Conservation (phyloP, 2,329 filamentous ascomycete genomes). For the Ophiostoma tasmaniense region DNA sequence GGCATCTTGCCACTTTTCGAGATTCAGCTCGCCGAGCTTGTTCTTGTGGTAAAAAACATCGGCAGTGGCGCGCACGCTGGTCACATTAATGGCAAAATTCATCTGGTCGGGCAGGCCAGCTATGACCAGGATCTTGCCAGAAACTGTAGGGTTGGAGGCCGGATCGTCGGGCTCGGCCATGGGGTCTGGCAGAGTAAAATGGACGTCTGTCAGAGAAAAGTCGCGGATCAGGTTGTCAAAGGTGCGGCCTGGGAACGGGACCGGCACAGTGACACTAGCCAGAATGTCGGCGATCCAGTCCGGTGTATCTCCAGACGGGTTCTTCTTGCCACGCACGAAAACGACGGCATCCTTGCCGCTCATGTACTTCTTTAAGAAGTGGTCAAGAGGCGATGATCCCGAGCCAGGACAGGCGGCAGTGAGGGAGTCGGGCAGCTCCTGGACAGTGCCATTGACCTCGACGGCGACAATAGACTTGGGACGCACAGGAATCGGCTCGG, state of each 20-base stretch:
- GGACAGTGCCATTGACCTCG: conserved; percentile 63
- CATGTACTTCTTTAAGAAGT: conserved; percentile 72
- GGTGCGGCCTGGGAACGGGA: conserved; percentile 73
- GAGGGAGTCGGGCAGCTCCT: conserved; percentile 63
- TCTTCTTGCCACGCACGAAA: conserved; percentile 71
- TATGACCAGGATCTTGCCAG: conserved; percentile 71
- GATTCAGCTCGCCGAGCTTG: conserved; percentile 72
- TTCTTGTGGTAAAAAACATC: conserved; percentile 70
- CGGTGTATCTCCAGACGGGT: conserved; percentile 60
- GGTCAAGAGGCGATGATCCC: conserved; percentile 73
- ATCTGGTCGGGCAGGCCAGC: conserved; percentile 75
- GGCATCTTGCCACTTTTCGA: conserved; percentile 75
- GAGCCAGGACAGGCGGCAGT: conserved; percentile 67
- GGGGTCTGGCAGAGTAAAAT: conserved; percentile 77
- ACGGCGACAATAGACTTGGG: conserved; percentile 60
- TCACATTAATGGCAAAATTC: conserved; percentile 75
- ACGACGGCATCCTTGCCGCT: conserved; percentile 69
- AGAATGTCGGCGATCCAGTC: conserved; percentile 76
- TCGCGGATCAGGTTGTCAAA: conserved; percentile 80
- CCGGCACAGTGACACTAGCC: conserved; percentile 70
- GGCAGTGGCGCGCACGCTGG: conserved; percentile 64
- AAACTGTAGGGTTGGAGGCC: conserved; percentile 67
- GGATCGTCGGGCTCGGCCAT: conserved; percentile 67
- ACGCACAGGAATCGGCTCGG: conserved; percentile 55
- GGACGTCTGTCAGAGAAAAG: conserved; percentile 76